These are phyloP conservation scores for Scheffersomyces quercinus DNA, from an alignment of 1,139 yeast genomes.

Conservation along the genomic window DNA sequence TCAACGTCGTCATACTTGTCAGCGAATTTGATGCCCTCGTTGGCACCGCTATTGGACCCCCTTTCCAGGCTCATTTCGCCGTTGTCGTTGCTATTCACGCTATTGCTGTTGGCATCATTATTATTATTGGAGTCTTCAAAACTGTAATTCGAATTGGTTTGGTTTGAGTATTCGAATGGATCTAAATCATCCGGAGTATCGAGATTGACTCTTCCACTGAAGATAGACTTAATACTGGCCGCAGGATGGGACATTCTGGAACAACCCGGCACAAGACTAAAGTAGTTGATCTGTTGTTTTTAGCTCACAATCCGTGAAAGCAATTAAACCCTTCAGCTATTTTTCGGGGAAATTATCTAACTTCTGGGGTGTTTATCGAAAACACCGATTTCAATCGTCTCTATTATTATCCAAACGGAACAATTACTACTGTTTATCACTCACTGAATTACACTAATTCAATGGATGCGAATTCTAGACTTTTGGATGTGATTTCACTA, in stretches of 20 bases:
- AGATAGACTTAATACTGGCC: slow-evolving; percentile 43
- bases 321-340: too few species aligned
- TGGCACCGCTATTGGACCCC: not conserved
- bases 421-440: too few species aligned
- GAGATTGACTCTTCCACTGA: slow-evolving; percentile 36
- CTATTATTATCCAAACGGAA: too few species aligned
- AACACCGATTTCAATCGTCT: too few species aligned
- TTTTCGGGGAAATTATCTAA: too few species aligned
- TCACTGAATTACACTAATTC: too few species aligned
- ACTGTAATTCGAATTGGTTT: slow-evolving; percentile 1
- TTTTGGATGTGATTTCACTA: too few species aligned
- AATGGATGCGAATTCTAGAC: too few species aligned
- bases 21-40: not conserved
- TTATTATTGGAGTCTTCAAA: slow-evolving; percentile 1
- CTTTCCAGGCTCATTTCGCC: slow-evolving; percentile 2
- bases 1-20: slow-evolving; percentile 7
- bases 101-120: slow-evolving; percentile 1
- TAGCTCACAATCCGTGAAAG: too few species aligned
- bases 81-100: slow-evolving; percentile 1
- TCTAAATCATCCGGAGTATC: slow-evolving; percentile 28
- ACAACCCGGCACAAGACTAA: not conserved
- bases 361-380: too few species aligned
- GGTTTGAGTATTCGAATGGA: slow-evolving; percentile 13
- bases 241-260: slow-evolving; percentile 44
- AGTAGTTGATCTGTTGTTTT: not conserved